These are phyloP conservation scores for Crucihimalaya himalaica DNA, from an alignment of 345 rosid species.

Conservation along the genomic window DNA sequence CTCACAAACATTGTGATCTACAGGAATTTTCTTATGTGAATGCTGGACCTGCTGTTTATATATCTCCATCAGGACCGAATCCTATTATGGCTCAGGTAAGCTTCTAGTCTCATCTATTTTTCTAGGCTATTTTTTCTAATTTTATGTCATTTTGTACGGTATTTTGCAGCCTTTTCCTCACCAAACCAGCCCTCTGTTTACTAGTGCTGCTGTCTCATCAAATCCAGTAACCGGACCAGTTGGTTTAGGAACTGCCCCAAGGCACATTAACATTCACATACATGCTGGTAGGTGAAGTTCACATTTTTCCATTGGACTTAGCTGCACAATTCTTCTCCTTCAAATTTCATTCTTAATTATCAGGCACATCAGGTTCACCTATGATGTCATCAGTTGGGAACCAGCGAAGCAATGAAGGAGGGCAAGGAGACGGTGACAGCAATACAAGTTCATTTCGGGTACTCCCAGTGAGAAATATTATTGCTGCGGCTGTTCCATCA, in stretches of 20 bases:
- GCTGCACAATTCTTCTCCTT: neutral
- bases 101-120: conserved; percentile 4
- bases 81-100: conserved; percentile 97
- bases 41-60: conserved; percentile 94
- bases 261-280: conserved; percentile 90
- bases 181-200: conserved; percentile 75
- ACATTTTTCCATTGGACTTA: conserved; percentile 1
- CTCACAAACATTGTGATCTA: conserved; percentile 34
- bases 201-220: conserved; percentile 53
- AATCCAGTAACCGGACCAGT: conserved; percentile 54
- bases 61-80: conserved; percentile 89
- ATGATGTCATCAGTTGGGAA: conserved; percentile 54
- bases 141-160: conserved; percentile 14
- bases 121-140: neutral
- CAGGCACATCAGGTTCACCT: conserved; percentile 63
- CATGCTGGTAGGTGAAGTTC: conserved; percentile 75
- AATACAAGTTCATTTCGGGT: conserved; percentile 46
- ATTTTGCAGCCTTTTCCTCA: conserved; percentile 85
- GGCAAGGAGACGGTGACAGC: conserved; percentile 54
- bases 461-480: conserved; percentile 51
- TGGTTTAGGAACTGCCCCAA: conserved; percentile 67
- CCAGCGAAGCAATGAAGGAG: conserved; percentile 51
- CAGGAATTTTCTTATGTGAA: conserved; percentile 74
- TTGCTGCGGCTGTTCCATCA: conserved; percentile 53
- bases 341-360: conserved; percentile 28